phyloP scores from a whole-genome alignment of 441 rosid genomes.

The Populus hybrid region DNA sequence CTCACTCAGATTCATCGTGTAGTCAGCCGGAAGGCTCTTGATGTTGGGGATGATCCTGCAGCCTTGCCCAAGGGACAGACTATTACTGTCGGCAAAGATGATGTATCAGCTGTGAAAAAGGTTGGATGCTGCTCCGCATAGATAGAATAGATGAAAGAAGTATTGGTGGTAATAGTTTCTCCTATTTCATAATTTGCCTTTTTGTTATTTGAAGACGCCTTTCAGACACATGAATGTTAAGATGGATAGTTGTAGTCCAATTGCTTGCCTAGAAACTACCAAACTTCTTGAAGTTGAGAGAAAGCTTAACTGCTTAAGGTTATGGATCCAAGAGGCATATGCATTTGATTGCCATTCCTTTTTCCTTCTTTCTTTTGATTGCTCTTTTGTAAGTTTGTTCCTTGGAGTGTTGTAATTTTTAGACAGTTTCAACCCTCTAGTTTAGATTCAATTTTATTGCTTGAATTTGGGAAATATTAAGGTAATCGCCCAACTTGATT shows the following conservation, averaged over 20 bases:
- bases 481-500: slow-evolving; percentile 14
- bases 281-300: slow-evolving; percentile 10
- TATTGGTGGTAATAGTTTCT: slow-evolving; percentile 6
- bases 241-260: slow-evolving; percentile 5
- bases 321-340: slow-evolving; percentile 1
- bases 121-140: slow-evolving; percentile 65
- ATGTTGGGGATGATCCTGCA: slow-evolving; percentile 54
- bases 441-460: slow-evolving; percentile 17
- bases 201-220: slow-evolving; percentile 15
- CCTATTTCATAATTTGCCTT: slow-evolving; percentile 6
- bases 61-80: slow-evolving; percentile 73
- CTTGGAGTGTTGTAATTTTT: slow-evolving; percentile 14
- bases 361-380: neutral
- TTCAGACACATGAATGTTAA: neutral
- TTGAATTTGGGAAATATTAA: slow-evolving; percentile 20
- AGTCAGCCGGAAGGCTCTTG: slow-evolving; percentile 83
- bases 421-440: slow-evolving; percentile 20
- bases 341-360: slow-evolving; percentile 5
- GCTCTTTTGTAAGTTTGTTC: slow-evolving; percentile 19
- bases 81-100: slow-evolving; percentile 59
- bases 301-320: neutral
- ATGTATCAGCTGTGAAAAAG: slow-evolving; percentile 76
- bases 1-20: slow-evolving; percentile 73
- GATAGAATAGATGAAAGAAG: neutral
- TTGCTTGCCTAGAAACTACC: slow-evolving; percentile 11